These are phyloP conservation scores for Andrographis paniculata DNA, from an alignment of 305 asterid species.

Conservation along the genomic window DNA sequence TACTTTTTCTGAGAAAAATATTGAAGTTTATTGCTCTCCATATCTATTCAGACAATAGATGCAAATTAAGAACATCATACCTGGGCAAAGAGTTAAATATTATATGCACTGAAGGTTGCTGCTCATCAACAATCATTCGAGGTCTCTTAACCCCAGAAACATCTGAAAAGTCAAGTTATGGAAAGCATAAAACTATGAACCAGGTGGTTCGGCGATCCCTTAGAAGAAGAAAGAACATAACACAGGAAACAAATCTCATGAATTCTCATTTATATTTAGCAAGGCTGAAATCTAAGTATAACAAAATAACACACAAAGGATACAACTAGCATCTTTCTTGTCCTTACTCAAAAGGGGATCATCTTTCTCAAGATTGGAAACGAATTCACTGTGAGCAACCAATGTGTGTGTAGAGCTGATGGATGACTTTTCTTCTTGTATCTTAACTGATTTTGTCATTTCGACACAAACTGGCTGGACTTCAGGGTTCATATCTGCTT, in stretches of 20 bases:
- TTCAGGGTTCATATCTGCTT: conserved; percentile 21
- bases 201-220: conserved; percentile 10
- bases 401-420: conserved; percentile 22
- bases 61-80: conserved; percentile 24
- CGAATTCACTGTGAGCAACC: conserved; percentile 29
- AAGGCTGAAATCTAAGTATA: neutral
- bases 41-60: conserved; percentile 10
- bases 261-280: conserved; percentile 3
- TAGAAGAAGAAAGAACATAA: neutral
- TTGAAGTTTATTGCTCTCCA: conserved; percentile 15
- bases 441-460: conserved; percentile 32
- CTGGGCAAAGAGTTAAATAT: conserved; percentile 61
- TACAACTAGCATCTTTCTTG: conserved; percentile 42
- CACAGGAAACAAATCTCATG: conserved; percentile 9
- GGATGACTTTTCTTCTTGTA: conserved; percentile 21
- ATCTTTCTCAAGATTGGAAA: conserved; percentile 30
- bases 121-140: conserved; percentile 48
- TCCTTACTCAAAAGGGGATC: conserved; percentile 25
- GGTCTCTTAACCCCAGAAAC: conserved; percentile 79
- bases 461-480: conserved; percentile 23
- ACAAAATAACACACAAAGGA: conserved; percentile 27
- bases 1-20: conserved; percentile 64
- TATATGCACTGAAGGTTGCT: conserved; percentile 74
- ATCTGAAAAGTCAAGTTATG: conserved; percentile 42
- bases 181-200: conserved; percentile 27